A percentile compares a stretch with the other conserved stretches of the same genome.
These are phyloP conservation scores for Diaporthe velutina DNA, from an alignment of 2,329 filamentous ascomycete genomes.

Conservation along the genomic window DNA sequence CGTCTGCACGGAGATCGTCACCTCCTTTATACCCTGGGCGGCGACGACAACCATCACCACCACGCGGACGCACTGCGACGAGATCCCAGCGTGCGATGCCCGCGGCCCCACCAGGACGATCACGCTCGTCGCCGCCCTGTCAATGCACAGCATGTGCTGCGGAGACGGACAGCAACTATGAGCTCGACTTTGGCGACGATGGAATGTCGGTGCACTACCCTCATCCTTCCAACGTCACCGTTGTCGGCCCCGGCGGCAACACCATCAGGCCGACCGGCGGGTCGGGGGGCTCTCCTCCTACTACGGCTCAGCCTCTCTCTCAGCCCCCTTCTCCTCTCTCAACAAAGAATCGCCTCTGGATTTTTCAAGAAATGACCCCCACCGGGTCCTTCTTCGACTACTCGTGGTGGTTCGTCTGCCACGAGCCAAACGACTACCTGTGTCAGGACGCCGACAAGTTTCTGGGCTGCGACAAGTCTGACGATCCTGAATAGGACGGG, in stretches of 20 bases:
- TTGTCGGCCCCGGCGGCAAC: background rate
- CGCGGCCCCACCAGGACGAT: slow-evolving; percentile 1
- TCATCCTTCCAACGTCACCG: background rate
- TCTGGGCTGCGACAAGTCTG: background rate
- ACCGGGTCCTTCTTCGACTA: background rate
- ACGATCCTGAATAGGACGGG: background rate
- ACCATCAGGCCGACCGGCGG: slow-evolving; percentile 3
- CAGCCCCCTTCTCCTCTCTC: background rate
- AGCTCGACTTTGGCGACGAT: slow-evolving; percentile 5
- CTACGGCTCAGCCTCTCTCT: background rate
- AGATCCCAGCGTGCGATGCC: background rate
- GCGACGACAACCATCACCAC: background rate
- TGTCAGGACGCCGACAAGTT: background rate
- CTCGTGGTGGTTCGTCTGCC: slow-evolving; percentile 22
- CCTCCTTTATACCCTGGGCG: background rate
- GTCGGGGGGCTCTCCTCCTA: background rate
- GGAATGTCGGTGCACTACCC: background rate
- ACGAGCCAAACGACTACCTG: slow-evolving; percentile 6
- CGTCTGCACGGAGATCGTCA: slow-evolving; percentile 6
- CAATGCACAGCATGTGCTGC: background rate
- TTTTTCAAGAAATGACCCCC: background rate
- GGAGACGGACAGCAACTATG: background rate
- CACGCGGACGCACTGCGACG: slow-evolving; percentile 1
- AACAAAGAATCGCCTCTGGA: slow-evolving; percentile 7
- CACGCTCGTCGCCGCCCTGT: background rate